Base-by-base conservation (phyloP, 2,329 filamentous ascomycete species). In the Beauveria sp. region DNA sequence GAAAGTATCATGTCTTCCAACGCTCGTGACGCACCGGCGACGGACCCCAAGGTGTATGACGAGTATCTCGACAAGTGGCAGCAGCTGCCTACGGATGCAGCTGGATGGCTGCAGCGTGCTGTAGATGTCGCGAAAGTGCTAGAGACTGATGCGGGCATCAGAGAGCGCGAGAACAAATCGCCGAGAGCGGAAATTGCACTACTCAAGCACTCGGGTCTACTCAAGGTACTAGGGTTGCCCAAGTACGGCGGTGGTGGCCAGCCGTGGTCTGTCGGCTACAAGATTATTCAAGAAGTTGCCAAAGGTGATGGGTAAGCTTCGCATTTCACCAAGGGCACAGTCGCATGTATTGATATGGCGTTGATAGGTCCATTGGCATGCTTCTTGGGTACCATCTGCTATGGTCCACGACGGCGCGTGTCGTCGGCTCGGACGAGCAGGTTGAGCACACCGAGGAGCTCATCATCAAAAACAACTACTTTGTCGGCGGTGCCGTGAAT, bases 401-500 rank as follows among this genome's bases (percentile, higher is more conserved):
- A 8, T 88, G 85, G 85, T 84, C 81, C 0, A 83, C 78, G 0
- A 87, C 82, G 0, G 83, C 83, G 18, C 82, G 81, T 62, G 74
- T 87, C 0, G 81, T 88, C 10, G 86, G 86, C 1, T 85, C 77
- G 0, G 70, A 80, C 0, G 81, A 86, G 65, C 86, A 88, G 69
- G 79, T 79, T 20, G 83, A 86, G 16, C 79, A 79, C 20, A 71
- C 78, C 1, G 79, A 86, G 62, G 75, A 85, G 63, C 71, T 80
- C 56, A 84, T 88, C 67, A 79, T 86, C 63, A 71, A 76, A 20
- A 86, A 87, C 72, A 87, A 88, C 69, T 86, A 83, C 71, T 88
- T 87, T 64, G 78, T 88, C 16, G 85, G 86, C 8, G 86, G 82
- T 26, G 82, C 86, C 0, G 86, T 88, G 22, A 88, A 88, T 65